Conservation (phyloP, 176 grass and related monocot species). For the Olyra latifolia region DNA sequence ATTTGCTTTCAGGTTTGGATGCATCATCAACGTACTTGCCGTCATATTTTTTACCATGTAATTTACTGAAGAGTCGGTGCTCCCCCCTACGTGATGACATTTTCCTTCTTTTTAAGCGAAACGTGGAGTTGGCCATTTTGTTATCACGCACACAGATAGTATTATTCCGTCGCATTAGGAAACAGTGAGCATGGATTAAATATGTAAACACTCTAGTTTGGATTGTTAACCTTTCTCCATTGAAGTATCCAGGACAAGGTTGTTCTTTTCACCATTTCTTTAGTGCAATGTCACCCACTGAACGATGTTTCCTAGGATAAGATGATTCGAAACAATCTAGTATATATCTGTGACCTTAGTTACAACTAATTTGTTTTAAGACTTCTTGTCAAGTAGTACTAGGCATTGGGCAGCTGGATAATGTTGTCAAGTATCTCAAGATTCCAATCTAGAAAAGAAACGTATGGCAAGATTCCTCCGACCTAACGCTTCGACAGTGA, state of each 20-base stretch:
- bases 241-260: neutral
- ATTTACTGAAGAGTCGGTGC: neutral
- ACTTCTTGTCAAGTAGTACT: neutral
- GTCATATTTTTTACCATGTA: neutral
- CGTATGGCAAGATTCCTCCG: constrained; percentile 13
- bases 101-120: neutral
- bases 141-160: neutral
- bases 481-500: constrained; percentile 4
- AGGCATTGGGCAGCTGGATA: neutral
- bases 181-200: neutral
- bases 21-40: neutral
- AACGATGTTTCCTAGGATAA: neutral
- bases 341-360: neutral
- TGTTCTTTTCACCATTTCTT: constrained; percentile 34
- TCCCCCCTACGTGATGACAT: neutral
- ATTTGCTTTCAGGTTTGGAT: neutral
- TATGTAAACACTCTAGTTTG: neutral
- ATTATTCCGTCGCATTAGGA: neutral
- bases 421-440: constrained; percentile 1
- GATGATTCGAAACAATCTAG: constrained; percentile 26
- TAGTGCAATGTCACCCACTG: constrained; percentile 15
- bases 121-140: neutral
- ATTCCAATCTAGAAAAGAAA: neutral
- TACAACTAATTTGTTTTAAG: neutral
- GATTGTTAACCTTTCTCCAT: constrained; percentile 3